Evolutionary conservation across 2,329 filamentous ascomycete genomes (phyloP), one percentile per base, ranked within the genome.

Genomic region (Chrysoporthe cubensis): DNA sequence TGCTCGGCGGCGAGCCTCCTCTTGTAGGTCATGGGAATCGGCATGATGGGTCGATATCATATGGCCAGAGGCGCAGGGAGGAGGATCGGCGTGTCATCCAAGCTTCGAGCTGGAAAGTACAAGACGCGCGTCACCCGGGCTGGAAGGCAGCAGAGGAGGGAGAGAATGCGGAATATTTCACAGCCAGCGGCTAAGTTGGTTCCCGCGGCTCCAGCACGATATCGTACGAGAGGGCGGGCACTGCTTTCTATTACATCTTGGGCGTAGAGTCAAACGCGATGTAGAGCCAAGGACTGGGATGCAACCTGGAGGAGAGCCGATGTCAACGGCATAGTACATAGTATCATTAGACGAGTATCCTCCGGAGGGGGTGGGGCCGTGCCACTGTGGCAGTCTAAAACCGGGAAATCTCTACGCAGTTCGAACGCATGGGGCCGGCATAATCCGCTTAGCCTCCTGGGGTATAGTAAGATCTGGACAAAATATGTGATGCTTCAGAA

Each of bases 401-500:
- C 26, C 42, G 42, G 59, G n/a, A 21, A 61, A 44, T 43, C 21
- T 34, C 43, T 61, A 13, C 26, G 21, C 26, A 46, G 16, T 4
- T 4, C 43, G 42, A 61, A 48, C 42, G 26, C 26, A 16, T n/a
- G 7, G 3, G 42, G 1, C 32, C 14, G 56, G 54, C 63, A 65
- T 42, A 26, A 59, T 42, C 43, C 14, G 63, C 32, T 50, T 65
- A 54, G 46, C 63, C 63, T 37, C 32, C 46, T 40, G 44, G 13
- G 63, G 63, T 42, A 65, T 65, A 65, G 44, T 6, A 59, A 11
- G 37, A 58, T 34, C 37, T 44, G 34, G 34, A 48, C 18, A n/a
- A 65, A 65, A 37, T 65, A 59, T 58, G 54, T 65, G 63, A 65
- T 59, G 44, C 52, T 57, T 60, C 57, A 52, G 63, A 59, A 18